Evolutionary conservation across 2,329 filamentous ascomycete species (phyloP), one percentile per base, ranked within the genome.

Genomic region (Mycogone perniciosa): DNA sequence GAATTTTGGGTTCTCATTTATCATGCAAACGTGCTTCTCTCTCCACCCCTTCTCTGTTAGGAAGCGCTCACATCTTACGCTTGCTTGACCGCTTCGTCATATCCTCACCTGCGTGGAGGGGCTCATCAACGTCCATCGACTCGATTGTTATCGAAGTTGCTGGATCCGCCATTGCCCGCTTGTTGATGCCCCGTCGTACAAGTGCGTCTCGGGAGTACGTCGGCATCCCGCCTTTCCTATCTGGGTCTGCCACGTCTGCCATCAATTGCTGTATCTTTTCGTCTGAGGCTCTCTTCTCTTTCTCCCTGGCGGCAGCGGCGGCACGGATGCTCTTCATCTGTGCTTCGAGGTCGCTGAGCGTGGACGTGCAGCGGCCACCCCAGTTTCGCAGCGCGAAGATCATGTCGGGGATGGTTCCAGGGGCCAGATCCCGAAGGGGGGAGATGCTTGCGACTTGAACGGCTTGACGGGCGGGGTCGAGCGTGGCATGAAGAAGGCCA

Each of bases 361-460:
- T 88, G 4, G 75, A 71, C 5, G 81, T 80, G 72, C 92, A 97
- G 52, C 90, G 83, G n/a, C 70, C 73, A 47, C 86, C 83, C 92
- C 92, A 99, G 50, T 77, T 77, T 31, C 77, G 75, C 8, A 99
- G 77, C 9, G 84, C 80, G 3, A 71, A 66, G 30, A 89, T 77
- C 71, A 96, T 85, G 1, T 71, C 68, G 0, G 83, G 80, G 9
- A 96, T 77, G 50, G 84, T 81, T 51, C 82, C 81, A 0, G 90
- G 89, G 1, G 82, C 79, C 1, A 96, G 80, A 66, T 99, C 93
- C 20, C 93, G 89, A 2, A 96, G 80, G 0, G 93, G 87, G 0
- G 91, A 83, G 31, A 96, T 83, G 54, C 87, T 85, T 46, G 84
- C 85, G 48, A 97, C 83, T 63, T 85, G 81, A 26, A 97, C 86